Evolutionary conservation across 2,329 filamentous ascomycete species (phyloP).

Genomic region (Exophiala sp.): DNA sequence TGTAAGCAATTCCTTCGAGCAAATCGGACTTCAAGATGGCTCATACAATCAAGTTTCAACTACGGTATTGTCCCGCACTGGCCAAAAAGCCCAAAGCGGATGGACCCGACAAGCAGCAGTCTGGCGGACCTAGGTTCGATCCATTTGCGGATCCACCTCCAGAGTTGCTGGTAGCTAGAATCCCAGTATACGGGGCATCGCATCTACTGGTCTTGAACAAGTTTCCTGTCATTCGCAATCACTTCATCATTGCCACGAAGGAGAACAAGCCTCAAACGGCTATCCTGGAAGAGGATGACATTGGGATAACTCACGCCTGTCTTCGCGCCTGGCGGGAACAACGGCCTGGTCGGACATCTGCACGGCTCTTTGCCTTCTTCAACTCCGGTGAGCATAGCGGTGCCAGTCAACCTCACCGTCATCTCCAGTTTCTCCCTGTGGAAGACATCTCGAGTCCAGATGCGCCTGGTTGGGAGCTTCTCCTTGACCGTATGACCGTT

Average conservation of each 20-base stretch:
- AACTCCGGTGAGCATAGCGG: constrained; percentile 46
- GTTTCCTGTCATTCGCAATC: constrained; percentile 44
- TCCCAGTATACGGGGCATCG: constrained; percentile 33
- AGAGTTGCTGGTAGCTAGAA: constrained; percentile 39
- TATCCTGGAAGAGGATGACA: constrained; percentile 40
- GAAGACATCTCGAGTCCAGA: constrained; percentile 37
- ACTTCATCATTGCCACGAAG: constrained; percentile 47
- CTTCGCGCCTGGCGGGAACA: constrained; percentile 37
- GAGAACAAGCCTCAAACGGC: constrained; percentile 41
- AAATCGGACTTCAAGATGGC: not conserved
- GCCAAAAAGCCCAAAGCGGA: constrained; percentile 37
- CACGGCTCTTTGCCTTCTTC: constrained; percentile 44
- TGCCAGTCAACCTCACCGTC: constrained; percentile 45
- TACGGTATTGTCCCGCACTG: constrained; percentile 46
- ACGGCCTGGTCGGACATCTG: constrained; percentile 9
- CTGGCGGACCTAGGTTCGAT: constrained; percentile 34
- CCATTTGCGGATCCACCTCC: constrained; percentile 42
- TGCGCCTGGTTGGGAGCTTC: constrained; percentile 40
- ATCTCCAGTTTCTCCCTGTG: constrained; percentile 45
- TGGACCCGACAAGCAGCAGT: constrained; percentile 2
- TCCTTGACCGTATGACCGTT: constrained; percentile 42
- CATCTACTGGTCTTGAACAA: constrained; percentile 45
- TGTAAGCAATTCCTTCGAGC: constrained; percentile 12
- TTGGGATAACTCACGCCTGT: constrained; percentile 39
- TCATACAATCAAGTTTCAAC: constrained; percentile 38